phyloP scores from a whole-genome alignment of 495 filamentous ascomycete genomes.

The Neurospora sp. region DNA sequence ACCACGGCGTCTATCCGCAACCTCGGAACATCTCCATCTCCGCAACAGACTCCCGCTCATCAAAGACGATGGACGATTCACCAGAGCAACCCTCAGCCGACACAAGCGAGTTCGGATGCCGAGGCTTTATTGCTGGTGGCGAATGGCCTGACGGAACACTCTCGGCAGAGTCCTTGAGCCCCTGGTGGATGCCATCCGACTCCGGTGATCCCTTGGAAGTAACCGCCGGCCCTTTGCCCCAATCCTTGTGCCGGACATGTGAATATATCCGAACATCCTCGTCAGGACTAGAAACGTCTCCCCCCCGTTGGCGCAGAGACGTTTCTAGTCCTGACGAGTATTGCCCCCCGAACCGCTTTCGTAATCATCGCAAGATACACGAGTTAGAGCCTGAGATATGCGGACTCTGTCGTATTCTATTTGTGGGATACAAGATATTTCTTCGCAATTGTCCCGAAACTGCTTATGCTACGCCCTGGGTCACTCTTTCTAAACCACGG shows the following conservation, averaged over 20 bases:
- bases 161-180: background rate
- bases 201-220: background rate
- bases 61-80: background rate
- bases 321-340: no score
- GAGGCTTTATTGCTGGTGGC: background rate
- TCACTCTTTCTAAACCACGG: background rate
- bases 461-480: accelerated
- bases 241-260: background rate
- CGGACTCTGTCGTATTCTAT: background rate
- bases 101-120: background rate
- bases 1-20: background rate
- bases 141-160: background rate
- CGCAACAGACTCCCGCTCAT: background rate
- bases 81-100: background rate
- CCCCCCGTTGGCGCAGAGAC: no score
- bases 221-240: background rate
- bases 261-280: no score
- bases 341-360: no score
- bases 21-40: background rate
- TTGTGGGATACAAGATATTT: background rate
- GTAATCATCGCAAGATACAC: no score
- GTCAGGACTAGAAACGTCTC: no score
- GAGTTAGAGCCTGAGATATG: background rate
- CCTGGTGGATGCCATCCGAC: background rate
- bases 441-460: background rate